phyloP scores from a whole-genome alignment of 225 moss, liverwort and hornwort genomes.

The Antitrichia curtipendula region DNA sequence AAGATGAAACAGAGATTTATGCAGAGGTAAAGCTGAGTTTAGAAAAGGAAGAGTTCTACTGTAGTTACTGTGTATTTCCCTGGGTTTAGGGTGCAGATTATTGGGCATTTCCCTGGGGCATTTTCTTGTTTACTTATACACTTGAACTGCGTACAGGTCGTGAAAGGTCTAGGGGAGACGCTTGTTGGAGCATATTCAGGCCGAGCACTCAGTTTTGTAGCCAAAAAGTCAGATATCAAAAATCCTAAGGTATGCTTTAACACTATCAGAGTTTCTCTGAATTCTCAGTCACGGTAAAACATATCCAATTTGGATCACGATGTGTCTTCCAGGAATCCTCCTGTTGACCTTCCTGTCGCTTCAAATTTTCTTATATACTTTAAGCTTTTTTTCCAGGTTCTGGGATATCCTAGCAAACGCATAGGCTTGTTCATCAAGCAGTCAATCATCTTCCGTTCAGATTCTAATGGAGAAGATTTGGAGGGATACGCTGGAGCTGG shows the following conservation, averaged over 20 bases:
- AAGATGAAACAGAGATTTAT: slow-evolving; percentile 69
- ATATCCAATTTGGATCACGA: background rate
- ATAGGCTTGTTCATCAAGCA: slow-evolving; percentile 81
- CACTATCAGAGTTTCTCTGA: background rate
- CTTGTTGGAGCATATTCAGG: slow-evolving; percentile 96
- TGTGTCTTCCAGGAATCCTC: background rate
- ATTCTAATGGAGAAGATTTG: slow-evolving; percentile 95
- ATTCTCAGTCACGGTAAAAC: background rate
- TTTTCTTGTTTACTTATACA: background rate
- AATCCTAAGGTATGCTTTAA: slow-evolving; percentile 36
- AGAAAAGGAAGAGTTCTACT: background rate
- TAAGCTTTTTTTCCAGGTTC: slow-evolving; percentile 14
- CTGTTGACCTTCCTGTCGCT: background rate
- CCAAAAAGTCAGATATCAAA: slow-evolving; percentile 60
- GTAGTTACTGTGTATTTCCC: background rate
- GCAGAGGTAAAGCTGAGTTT: slow-evolving; percentile 54
- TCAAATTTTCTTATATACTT: background rate
- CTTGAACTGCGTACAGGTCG: slow-evolving; percentile 34
- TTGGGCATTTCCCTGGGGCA: background rate
- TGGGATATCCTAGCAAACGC: slow-evolving; percentile 86
- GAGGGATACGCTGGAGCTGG: slow-evolving; percentile 99
- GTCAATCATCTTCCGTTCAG: slow-evolving; percentile 90
- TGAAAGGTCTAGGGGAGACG: slow-evolving; percentile 92
- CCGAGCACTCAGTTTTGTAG: slow-evolving; percentile 81
- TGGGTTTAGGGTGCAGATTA: background rate